These are phyloP conservation scores for Erysimum cheiri DNA, from an alignment of 441 rosid genomes.

Conservation along the genomic window DNA sequence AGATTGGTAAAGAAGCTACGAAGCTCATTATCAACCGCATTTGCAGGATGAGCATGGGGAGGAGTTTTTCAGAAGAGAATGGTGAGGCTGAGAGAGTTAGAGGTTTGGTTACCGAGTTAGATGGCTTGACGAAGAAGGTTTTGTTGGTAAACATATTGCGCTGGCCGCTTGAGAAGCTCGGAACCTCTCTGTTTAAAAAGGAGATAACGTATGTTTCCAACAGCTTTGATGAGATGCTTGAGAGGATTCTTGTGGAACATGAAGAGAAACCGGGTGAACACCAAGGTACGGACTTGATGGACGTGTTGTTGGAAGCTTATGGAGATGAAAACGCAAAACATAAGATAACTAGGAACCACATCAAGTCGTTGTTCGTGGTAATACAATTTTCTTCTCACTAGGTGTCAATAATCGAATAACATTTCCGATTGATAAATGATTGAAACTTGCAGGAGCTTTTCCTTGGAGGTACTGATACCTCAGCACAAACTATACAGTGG, in stretches of 20 bases:
- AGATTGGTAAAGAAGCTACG: conserved; percentile 38
- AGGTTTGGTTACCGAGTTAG: conserved; percentile 35
- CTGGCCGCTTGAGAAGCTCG: conserved; percentile 29
- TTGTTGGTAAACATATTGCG: conserved; percentile 29
- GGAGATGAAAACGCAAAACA: conserved; percentile 35
- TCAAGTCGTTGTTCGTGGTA: conserved; percentile 48
- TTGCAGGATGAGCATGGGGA: conserved; percentile 41
- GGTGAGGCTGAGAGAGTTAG: conserved; percentile 44
- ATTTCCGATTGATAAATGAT: not conserved
- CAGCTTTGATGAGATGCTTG: conserved; percentile 39
- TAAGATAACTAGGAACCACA: conserved; percentile 37
- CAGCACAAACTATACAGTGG: conserved; percentile 3
- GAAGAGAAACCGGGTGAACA: conserved; percentile 37
- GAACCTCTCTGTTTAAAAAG: conserved; percentile 27
- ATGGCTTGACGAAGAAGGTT: conserved; percentile 36
- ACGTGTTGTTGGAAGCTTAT: conserved; percentile 35
- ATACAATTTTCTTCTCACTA: not conserved
- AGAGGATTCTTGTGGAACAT: conserved; percentile 47
- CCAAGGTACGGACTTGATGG: conserved; percentile 37
- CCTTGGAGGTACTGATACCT: conserved; percentile 29
- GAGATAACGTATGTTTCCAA: conserved; percentile 32
- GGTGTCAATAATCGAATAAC: too few species aligned
- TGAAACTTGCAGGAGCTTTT: conserved; percentile 18
- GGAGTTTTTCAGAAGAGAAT: conserved; percentile 42
- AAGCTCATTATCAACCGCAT: conserved; percentile 35